Evolutionary conservation across 306 rosid species (phyloP).

Genomic region (Comarum palustre): DNA sequence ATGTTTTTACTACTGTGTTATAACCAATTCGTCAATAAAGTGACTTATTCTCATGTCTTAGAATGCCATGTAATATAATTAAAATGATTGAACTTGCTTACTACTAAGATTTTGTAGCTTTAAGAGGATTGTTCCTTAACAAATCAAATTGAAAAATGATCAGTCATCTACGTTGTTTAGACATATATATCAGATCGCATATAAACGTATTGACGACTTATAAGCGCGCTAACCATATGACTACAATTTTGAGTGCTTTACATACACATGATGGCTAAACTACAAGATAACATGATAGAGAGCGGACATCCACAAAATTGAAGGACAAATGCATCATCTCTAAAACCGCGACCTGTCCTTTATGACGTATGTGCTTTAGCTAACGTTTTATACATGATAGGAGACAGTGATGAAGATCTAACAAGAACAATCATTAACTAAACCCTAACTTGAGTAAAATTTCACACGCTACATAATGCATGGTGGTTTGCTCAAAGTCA

Average conservation of each 20-base stretch:
- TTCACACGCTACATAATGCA: not conserved
- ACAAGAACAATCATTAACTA: not conserved
- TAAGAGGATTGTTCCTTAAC: not conserved
- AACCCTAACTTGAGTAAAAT: not conserved
- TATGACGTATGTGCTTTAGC: not conserved
- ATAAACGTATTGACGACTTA: not conserved
- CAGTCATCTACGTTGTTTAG: not conserved
- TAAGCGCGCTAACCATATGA: not conserved
- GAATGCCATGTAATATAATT: not conserved
- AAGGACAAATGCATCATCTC: not conserved
- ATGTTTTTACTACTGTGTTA: too few relatives aligned
- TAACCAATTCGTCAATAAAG: too few relatives aligned
- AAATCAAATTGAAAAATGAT: not conserved
- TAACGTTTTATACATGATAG: not conserved
- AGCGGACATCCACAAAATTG: not conserved
- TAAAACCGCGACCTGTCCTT: not conserved
- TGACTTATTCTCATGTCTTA: not conserved
- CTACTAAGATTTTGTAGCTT: not conserved
- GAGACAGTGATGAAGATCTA: not conserved
- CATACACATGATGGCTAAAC: not conserved
- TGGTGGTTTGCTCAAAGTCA: not conserved
- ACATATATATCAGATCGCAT: not conserved
- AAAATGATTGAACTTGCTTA: not conserved
- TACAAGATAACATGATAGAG: not conserved
- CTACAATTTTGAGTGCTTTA: not conserved